Evolutionary conservation across 495 filamentous ascomycete genomes (phyloP).

Genomic region (Echria macrotheca): DNA sequence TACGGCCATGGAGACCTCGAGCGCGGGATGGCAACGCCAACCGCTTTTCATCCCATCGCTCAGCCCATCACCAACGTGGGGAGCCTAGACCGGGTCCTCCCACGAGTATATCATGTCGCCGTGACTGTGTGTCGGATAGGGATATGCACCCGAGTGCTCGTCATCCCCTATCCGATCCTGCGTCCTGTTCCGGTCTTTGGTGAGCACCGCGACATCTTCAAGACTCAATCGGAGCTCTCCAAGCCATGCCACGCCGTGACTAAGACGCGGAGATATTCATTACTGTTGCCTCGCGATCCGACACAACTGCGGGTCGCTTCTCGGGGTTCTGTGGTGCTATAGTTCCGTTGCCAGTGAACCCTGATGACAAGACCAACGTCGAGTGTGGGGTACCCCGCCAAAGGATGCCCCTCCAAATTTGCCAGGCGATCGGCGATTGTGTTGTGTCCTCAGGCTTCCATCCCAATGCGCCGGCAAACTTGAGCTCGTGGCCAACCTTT

Average conservation of each 20-base stretch:
- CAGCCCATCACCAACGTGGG: conserved; percentile 6
- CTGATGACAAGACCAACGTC: not conserved
- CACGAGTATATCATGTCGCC: not conserved
- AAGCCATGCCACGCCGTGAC: not conserved
- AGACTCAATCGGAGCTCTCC: not conserved
- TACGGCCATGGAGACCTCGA: conserved; percentile 1
- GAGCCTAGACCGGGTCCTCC: not conserved
- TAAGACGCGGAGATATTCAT: not conserved
- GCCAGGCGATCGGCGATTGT: not conserved
- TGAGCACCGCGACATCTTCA: not conserved
- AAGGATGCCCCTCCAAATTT: not conserved
- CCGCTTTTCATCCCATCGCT: conserved; percentile 2
- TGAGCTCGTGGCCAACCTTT: conserved; percentile 16
- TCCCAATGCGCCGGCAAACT: conserved; percentile 3
- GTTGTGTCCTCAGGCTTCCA: conserved; percentile 10
- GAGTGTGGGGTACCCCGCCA: conserved; percentile 8
- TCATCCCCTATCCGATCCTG: too few species aligned
- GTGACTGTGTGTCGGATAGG: conserved; percentile 4
- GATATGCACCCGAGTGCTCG: too few species aligned
- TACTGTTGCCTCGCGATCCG: not conserved
- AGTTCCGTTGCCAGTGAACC: not conserved
- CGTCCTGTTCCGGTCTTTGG: too few species aligned
- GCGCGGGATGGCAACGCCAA: conserved; percentile 8
- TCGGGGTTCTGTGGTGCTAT: not conserved
- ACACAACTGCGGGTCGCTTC: not conserved